A percentile compares a stretch with the other conserved stretches of the same genome.
phyloP scores from a whole-genome alignment of 176 grass and related monocot species.

The Raddia guianensis region DNA sequence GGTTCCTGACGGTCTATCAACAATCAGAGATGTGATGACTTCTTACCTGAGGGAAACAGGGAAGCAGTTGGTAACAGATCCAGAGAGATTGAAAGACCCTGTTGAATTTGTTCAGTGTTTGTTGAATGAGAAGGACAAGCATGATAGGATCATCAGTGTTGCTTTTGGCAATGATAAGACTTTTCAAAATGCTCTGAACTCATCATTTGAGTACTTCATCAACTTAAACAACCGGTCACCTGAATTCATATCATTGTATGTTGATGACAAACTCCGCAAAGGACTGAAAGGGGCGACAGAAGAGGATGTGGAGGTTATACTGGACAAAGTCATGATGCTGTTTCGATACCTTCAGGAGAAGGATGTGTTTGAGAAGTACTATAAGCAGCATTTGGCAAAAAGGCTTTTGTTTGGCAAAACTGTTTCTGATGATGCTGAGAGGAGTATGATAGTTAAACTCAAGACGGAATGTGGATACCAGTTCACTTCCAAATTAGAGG shows the following conservation, averaged over 20 bases:
- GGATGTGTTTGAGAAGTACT: slow-evolving; percentile 99
- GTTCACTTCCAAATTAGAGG: slow-evolving; percentile 96
- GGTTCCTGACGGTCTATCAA: slow-evolving; percentile 83
- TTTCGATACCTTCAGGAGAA: slow-evolving; percentile 98
- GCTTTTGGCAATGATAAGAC: slow-evolving; percentile 95
- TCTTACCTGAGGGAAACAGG: slow-evolving; percentile 86
- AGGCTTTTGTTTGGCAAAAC: slow-evolving; percentile 86
- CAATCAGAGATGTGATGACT: slow-evolving; percentile 83
- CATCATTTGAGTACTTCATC: slow-evolving; percentile 94
- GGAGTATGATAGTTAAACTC: slow-evolving; percentile 98
- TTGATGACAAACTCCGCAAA: slow-evolving; percentile 96
- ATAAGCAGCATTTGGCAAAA: slow-evolving; percentile 91
- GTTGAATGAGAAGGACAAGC: slow-evolving; percentile 91
- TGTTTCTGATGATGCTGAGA: slow-evolving; percentile 93
- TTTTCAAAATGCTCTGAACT: slow-evolving; percentile 95
- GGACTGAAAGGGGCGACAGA: slow-evolving; percentile 84
- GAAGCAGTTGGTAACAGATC: slow-evolving; percentile 78
- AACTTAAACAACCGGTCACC: slow-evolving; percentile 96
- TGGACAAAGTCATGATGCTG: slow-evolving; percentile 99
- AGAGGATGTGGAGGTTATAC: slow-evolving; percentile 88
- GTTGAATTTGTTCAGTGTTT: slow-evolving; percentile 93
- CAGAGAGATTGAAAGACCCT: slow-evolving; percentile 89
- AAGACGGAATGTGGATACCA: slow-evolving; percentile 99
- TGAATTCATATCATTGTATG: slow-evolving; percentile 92
- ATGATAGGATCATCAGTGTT: slow-evolving; percentile 91